phyloP scores from a whole-genome alignment of 208 protist species.

The Phytomonas sp. region DNA sequence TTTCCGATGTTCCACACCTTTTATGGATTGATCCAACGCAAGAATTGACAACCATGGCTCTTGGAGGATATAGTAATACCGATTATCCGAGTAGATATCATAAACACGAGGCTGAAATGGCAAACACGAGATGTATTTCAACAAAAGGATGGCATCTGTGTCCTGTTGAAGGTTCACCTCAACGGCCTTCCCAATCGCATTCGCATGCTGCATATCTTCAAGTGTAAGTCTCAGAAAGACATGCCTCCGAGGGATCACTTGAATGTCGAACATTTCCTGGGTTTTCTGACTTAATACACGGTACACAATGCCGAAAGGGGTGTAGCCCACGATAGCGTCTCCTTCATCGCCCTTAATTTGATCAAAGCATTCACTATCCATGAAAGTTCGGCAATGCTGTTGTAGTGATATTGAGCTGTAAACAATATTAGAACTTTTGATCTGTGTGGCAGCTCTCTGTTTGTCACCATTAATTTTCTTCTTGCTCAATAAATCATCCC shows the following conservation, averaged over 20 bases:
- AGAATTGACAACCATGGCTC: constrained; percentile 70
- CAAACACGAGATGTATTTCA: constrained; percentile 71
- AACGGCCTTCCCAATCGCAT: neutral
- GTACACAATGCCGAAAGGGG: constrained; percentile 58
- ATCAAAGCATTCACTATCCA: neutral
- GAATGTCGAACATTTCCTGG: constrained; percentile 74
- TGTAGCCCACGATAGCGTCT: constrained; percentile 47
- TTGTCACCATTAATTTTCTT: neutral
- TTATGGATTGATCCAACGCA: constrained; percentile 38
- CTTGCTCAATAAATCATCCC: neutral
- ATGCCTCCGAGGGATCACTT: constrained; percentile 54
- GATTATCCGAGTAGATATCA: constrained; percentile 65
- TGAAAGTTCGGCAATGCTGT: neutral
- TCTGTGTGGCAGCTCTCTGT: neutral
- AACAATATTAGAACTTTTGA: neutral
- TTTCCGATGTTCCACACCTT: constrained; percentile 21
- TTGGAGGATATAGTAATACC: constrained; percentile 77
- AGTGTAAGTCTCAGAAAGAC: constrained; percentile 36
- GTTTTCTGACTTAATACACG: constrained; percentile 56
- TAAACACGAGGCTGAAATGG: constrained; percentile 63
- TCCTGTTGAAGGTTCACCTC: constrained; percentile 28
- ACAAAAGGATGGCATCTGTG: constrained; percentile 65
- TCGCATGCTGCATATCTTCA: constrained; percentile 6
- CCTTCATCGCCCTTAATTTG: constrained; percentile 3
- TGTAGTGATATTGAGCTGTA: neutral